Conservation (phyloP, 768 basidiomycete species). For the Tylopilus plumbeoviolaceoides region DNA sequence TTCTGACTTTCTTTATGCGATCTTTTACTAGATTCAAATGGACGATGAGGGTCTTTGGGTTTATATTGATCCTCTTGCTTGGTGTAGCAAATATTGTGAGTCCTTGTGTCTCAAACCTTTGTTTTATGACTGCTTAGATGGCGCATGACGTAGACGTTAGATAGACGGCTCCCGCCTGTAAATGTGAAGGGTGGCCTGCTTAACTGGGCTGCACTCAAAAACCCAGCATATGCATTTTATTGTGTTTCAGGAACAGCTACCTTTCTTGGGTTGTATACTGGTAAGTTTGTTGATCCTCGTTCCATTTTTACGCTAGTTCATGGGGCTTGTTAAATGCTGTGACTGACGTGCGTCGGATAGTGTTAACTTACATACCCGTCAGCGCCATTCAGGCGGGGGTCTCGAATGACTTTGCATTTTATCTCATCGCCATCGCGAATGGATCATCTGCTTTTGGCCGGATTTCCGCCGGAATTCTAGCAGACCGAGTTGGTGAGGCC, state of each 20-base stretch:
- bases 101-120: neutral
- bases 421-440: conserved; percentile 66
- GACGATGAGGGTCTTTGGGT: conserved; percentile 70
- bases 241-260: conserved; percentile 50
- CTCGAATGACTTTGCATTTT: conserved; percentile 49
- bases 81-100: conserved; percentile 51
- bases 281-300: conserved; percentile 28
- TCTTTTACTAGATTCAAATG: conserved; percentile 56
- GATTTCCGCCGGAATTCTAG: conserved; percentile 46
- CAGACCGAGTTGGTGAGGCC: conserved; percentile 49
- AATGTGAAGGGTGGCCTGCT: conserved; percentile 55
- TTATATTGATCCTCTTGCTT: conserved; percentile 52
- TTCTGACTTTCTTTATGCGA: neutral
- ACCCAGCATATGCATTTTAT: conserved; percentile 49
- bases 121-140: neutral
- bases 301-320: too few relatives aligned
- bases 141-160: conserved; percentile 20
- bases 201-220: conserved; percentile 48
- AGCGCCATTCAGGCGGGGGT: conserved; percentile 52
- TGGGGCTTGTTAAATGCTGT: too few relatives aligned
- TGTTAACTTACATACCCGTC: conserved; percentile 64
- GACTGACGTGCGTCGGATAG: conserved; percentile 29
- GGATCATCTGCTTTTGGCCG: conserved; percentile 62
- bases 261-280: conserved; percentile 70
- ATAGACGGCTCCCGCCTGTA: conserved; percentile 51